Base-by-base conservation (phyloP, 805 yeast species). In the Ogataea corticis region DNA sequence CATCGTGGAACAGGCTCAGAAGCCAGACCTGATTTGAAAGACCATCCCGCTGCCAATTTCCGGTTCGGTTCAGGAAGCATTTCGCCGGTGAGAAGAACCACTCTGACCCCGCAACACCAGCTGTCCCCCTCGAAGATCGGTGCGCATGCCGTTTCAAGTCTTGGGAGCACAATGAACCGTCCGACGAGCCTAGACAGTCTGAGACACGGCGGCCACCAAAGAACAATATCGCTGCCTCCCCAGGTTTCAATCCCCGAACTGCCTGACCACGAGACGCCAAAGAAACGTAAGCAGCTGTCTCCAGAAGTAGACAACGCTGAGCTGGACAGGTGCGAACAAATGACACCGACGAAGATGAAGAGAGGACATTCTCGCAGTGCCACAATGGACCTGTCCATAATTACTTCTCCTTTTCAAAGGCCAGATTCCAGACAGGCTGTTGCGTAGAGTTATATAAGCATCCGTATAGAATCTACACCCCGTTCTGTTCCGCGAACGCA, bases 71-170 rank as follows among this genome's bases (percentile, higher is more conserved):
- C 62, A 0, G 62, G 63, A 4, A 45, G 59, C 10, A 4, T 53
- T 13, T 28, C 53, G 16, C 38, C 52, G 25, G 32, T 42, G 14
- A 44, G 55, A 30, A 54, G 47, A 37, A 41, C 56, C 6, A 43
- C 53, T 15, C 38, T 49, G 25, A 44, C 46, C 30, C 52, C 55
- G 12, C 46, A 41, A 44, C 64, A 35, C 54, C 66, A 45, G 34
- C 54, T 51, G n/a, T 53, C 52, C 28, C 58, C 60, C 19, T 85
- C 88, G 1, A 81, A 80, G 54, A 73, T 83, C 10, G 91, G 91
- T 0, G 89, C 89, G 1, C 77, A 75, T 17, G 88, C 89, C 1
- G 86, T 84, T 1, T 84, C 87, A 0, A 68, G 71, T 1, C 55
- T 77, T 28, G 63, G 61, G 31, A 60, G 35, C 13, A 18, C 63